Evolutionary conservation across 495 filamentous ascomycete genomes (phyloP), one percentile per base, ranked within the genome.

Genomic region (Daldinia bambusicola): DNA sequence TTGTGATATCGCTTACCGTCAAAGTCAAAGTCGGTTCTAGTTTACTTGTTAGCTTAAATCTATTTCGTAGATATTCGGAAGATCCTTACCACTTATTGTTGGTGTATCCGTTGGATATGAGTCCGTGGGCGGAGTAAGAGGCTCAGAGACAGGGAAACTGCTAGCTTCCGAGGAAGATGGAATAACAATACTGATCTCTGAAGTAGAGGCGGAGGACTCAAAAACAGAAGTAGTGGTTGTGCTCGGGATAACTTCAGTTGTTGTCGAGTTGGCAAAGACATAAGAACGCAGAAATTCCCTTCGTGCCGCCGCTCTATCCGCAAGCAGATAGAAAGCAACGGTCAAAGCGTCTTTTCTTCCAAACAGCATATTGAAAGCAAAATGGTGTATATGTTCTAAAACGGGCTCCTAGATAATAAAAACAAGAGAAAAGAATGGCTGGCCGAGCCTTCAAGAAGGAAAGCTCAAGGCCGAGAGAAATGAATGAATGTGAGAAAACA

Each of bases 321-420:
- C 45, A 43, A 67, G 60, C 34, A 72, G 45, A 60, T 63, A 18
- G 36, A 72, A 37, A 14, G 63, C 55, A 6, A 32, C 58, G 14
- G 43, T 16, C 18, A 72, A 40, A 16, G 32, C 45, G 18, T 67
- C 63, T 41, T 64, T 72, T 34, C 69, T 30, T 48, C n/a, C 36
- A 50, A 72, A 64, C 20, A 72, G n/a, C 69, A 72, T 72, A 55
- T 13, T 63, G 66, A 64, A 9, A 53, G 63, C 26, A 43, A 38
- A 38, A 50, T 16, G 31, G 38, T 64, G 37, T 34, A 43, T 53
- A 55, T 51, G 26, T 55, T 55, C 30, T 30, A 34, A 51, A 55
- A 67, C 63, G 6, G 60, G 64, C 16, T 10, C 55, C 52, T 20
- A 7, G 52, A n/a, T n/a, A n/a, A n/a, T n/a, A 32, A 36, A 63